Base-by-base conservation (phyloP, 1,284 basidiomycete species). In the Moesziomyces parantarcticus region DNA sequence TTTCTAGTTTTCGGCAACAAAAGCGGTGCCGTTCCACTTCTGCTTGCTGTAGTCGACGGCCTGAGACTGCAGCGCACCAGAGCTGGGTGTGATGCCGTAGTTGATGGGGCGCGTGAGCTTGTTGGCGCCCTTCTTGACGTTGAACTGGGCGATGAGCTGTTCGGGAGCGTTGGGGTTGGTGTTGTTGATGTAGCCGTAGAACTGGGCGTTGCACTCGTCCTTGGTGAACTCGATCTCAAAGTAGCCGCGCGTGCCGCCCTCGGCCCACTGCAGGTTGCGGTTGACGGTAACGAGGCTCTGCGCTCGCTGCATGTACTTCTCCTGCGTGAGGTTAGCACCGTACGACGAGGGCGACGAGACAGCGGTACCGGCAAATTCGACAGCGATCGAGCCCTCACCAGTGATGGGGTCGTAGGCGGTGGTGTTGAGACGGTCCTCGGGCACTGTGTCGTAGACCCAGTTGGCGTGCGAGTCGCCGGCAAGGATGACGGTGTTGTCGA, bases 281-380 rank as follows among this genome's bases (percentile, higher is more conserved):
- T 89, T 89, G 39, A 83, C 83, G 14, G 76, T 80, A 13, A 89
- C 87, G 36, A 88, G 81, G 20, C 73, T 23, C 42, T 70, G 42
- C 5, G 76, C 63, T 18, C 22, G 52, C 14, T 79, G 75, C 10
- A 87, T 88, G 23, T 86, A 83, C 13, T 75, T 77, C 16, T 78
- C 84, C n/a, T 86, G 86, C 65, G 89, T 86, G 49, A 88, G 50
- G 25, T 59, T 84, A 9, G 85, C 57, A 10, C 89, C 88, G 78
- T 89, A 89, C 1, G 87, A 76, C 10, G 88, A 88, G 2, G 83
- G 78, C 0, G 88, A 89, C 0, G 88, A 88, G 14, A 90, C 89
- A 1, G 89, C 89, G 0, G 89, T 89, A 3, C 89, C 89, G 3
- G 89, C 89, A 74, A 90, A 90, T 80, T 90, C 75, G 42, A 90